Base-by-base conservation (phyloP, 116 monocot species). In the Papilionanthe hybrid region DNA sequence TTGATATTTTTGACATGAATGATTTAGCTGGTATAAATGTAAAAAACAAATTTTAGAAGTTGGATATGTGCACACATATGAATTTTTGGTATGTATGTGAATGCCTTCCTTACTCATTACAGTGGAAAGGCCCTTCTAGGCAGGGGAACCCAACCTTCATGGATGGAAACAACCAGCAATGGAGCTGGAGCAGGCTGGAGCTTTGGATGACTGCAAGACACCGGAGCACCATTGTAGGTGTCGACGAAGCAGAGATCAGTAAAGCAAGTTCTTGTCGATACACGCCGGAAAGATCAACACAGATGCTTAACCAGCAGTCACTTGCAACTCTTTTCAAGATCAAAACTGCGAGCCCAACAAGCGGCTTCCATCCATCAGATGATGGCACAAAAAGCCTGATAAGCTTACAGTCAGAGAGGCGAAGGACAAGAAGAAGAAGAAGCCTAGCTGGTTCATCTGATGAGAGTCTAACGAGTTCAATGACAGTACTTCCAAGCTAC, bases 121-220 rank as follows among this genome's bases (percentile, higher is more conserved):
- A 91, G 91, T 89, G 91, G 82, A 89, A 77, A 79, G 82, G 55
- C 78, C 75, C 89, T 45, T 89, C 85, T 7, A 83, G 72, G 81
- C 32, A 73, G 4, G 67, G 68, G 67, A 86, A 84, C 17, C 78
- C 87, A 0, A 84, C 65, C 42, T 87, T 92, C 78, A 83, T 86
- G 48, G 89, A 92, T 78, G 80, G 86, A 0, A 86, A 50, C 78
- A 92, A 89, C 78, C 87, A 78, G 4, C 87, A 89, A 0, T 92
- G 92, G 92, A 89, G 89, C 5, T 92, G 92, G 92, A 92, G 89
- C 84, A 89, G 92, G 92, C 27, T 88, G n/a, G 89, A 92, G 45
- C 92, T 86, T 13, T 88, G 92, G 92, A 87, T 92, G 89, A 77
- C 90, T 6, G 86, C 87, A 19, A 84, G 82, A 87, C 89, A 66